Evolutionary conservation across 75 land plant species (phyloP).

Genomic region (Azolla pinnata): DNA sequence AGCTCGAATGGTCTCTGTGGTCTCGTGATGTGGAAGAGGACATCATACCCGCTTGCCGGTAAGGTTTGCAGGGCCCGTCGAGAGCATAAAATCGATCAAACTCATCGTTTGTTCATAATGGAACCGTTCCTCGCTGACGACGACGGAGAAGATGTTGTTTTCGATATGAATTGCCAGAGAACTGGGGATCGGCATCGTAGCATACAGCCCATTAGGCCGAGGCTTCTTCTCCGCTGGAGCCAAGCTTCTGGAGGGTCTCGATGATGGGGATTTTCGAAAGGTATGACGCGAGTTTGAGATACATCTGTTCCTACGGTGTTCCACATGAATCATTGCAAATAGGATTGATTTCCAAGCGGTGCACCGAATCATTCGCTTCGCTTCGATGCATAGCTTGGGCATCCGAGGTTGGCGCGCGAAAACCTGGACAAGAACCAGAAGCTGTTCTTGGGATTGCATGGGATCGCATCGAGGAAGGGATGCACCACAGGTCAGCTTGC

Average conservation of each 20-base stretch:
- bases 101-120: neutral
- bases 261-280: slow-evolving; percentile 36
- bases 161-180: slow-evolving; percentile 21
- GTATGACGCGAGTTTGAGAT: slow-evolving; percentile 2
- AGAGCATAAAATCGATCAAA: neutral
- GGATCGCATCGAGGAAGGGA: slow-evolving; percentile 39
- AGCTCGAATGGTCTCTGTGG: slow-evolving; percentile 57
- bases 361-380: neutral
- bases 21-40: slow-evolving; percentile 35
- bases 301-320: neutral
- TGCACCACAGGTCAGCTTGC: slow-evolving; percentile 51
- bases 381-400: neutral
- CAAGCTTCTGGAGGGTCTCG: slow-evolving; percentile 9
- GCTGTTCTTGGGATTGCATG: slow-evolving; percentile 20
- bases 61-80: neutral
- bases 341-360: no score
- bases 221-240: slow-evolving; percentile 41
- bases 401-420: slow-evolving; percentile 32
- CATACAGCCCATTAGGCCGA: slow-evolving; percentile 51
- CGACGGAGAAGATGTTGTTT: no score
- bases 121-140: no score
- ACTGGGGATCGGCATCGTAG: slow-evolving; percentile 56
- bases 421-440: slow-evolving; percentile 34
- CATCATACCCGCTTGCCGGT: slow-evolving; percentile 50
- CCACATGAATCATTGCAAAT: neutral